Conservation (phyloP, 176 grass and related monocot species). For the Rhynchospora breviuscula region DNA sequence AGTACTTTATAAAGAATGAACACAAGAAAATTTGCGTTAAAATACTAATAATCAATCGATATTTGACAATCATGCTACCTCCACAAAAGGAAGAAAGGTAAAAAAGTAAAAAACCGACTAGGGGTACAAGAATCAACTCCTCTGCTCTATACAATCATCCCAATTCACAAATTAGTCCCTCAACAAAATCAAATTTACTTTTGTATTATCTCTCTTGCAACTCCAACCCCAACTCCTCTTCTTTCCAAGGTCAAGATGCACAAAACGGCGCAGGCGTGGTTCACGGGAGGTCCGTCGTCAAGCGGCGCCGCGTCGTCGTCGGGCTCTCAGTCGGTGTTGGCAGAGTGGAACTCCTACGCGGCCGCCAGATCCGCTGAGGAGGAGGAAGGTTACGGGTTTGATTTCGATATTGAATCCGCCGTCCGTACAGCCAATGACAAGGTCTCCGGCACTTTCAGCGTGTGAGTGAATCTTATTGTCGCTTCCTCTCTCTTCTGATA, state of each 20-base stretch:
- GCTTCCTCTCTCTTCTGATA: background rate
- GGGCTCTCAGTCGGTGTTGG: constrained; percentile 52
- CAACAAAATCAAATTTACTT: too few species aligned
- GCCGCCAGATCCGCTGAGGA: constrained; percentile 70
- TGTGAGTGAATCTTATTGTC: constrained; percentile 32
- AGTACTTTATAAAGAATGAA: too few species aligned
- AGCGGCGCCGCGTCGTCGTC: constrained; percentile 26
- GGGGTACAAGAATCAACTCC: too few species aligned
- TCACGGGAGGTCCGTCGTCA: constrained; percentile 50
- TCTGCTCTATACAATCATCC: too few species aligned
- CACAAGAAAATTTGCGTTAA: too few species aligned
- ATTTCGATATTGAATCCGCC: constrained; percentile 88
- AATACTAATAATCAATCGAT: too few species aligned
- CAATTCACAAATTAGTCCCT: too few species aligned
- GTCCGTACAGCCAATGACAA: constrained; percentile 82
- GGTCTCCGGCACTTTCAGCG: constrained; percentile 68
- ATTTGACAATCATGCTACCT: too few species aligned
- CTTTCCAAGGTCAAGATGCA: constrained; percentile 34
- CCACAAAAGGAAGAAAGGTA: too few species aligned
- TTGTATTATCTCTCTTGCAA: too few species aligned
- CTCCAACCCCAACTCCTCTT: background rate
- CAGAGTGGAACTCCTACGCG: constrained; percentile 99
- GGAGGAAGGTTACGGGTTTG: constrained; percentile 36
- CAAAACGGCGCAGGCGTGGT: constrained; percentile 60
- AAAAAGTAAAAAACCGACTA: too few species aligned